Evolutionary conservation across 805 yeast species (phyloP), one percentile per base, ranked within the genome.

Genomic region (Hagleromyces aurorensis): DNA sequence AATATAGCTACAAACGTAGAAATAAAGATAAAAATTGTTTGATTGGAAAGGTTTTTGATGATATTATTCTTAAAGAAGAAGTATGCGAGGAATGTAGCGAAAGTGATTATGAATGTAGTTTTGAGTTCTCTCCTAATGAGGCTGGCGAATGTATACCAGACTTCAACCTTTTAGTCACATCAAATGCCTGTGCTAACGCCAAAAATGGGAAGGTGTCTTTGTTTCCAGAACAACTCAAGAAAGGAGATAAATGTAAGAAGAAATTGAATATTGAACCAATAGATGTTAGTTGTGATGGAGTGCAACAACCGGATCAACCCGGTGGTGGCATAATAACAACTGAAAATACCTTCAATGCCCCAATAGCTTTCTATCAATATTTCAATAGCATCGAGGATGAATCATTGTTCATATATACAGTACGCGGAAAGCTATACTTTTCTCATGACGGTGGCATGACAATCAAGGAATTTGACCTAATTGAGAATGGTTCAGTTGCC

Each of bases 91-190:
- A 60, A 11, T 84, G 95, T 60, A 55, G 72, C 0, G 66, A 59
- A n/a, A 41, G 46, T 5, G 94, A 85, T 50, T 76, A 69, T 38
- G 93, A 83, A 47, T 84, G 95, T 57, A 65, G 69, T 2, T 62
- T 55, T 25, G 78, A 77, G 13, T 74, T 69, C 41, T 41, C 46
- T 6, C 58, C 42, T 13, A 43, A 53, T 29, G 32, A 43, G 0
- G 43, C 56, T 11, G 70, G 69, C 2, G 50, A 54, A 2, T 83
- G 94, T 61, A 66, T 64, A 6, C 59, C 64, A 2, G 65, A 55
- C 30, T 38, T 30, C 14, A 27, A 37, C 8, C 32, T 47, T 8
- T 13, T 50, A 13, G 27, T 35, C 6, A 21, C 40, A 3, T 38
- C 51, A 7, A 50, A 42, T 0, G 31, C 26, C 2, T 55, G 61